Percentiles rank a stretch among this genome's conserved stretches.
These are phyloP conservation scores for Lepidium aucheri DNA, from an alignment of 345 rosid species.

Conservation along the genomic window DNA sequence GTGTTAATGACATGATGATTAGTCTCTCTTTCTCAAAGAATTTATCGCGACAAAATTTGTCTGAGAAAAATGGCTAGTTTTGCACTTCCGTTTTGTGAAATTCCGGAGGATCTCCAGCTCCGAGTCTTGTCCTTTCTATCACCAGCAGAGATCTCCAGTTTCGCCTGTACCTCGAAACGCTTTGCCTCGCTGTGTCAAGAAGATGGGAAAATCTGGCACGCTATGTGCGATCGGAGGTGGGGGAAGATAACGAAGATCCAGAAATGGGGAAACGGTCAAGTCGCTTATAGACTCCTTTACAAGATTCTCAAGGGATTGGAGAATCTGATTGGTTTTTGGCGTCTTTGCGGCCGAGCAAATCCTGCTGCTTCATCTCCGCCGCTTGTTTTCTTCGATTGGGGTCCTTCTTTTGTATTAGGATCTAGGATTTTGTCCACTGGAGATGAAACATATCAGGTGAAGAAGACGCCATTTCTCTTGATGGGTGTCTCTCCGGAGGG, in stretches of 20 bases:
- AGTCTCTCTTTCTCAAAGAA: not conserved
- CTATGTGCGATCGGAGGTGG: constrained; percentile 72
- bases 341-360: constrained; percentile 53
- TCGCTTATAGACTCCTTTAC: constrained; percentile 58
- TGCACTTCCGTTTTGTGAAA: constrained; percentile 41
- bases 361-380: constrained; percentile 36
- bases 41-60: not conserved
- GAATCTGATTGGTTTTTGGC: constrained; percentile 87
- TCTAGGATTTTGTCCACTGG: constrained; percentile 48
- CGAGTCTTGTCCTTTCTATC: constrained; percentile 66
- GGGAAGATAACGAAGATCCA: constrained; percentile 62
- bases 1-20: not conserved
- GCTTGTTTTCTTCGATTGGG: constrained; percentile 79
- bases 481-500: constrained; percentile 54
- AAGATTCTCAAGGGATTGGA: constrained; percentile 52
- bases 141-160: constrained; percentile 54
- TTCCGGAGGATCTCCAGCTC: constrained; percentile 83
- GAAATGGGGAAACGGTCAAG: constrained; percentile 62
- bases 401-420: constrained; percentile 58
- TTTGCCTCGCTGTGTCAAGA: constrained; percentile 46
- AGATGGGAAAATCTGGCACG: constrained; percentile 66
- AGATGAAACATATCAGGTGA: constrained; percentile 38
- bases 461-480: constrained; percentile 56
- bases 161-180: constrained; percentile 77
- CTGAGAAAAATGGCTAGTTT: not conserved